Base-by-base conservation (phyloP, 768 basidiomycete species). In the Lactifluus piperatus region DNA sequence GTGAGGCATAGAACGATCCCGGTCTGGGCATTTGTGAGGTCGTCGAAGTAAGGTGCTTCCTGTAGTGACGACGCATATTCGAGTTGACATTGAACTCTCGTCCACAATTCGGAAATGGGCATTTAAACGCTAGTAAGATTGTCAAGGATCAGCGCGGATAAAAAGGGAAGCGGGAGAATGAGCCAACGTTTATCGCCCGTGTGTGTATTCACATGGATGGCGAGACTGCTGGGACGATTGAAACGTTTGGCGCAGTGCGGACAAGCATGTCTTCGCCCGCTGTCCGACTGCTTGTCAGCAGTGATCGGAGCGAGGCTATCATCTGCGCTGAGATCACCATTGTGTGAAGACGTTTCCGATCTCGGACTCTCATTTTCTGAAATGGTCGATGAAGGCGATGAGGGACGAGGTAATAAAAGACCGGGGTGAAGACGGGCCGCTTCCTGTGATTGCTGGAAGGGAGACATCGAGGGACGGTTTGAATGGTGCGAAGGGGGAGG, bases 51-150 rank as follows among this genome's bases (percentile, higher is more conserved):
- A 66, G 64, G 61, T 90, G 87, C 68, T 86, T 89, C 46, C 86
- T 76, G 68, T 82, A 84, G 66, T 91, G 88, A 5, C 88, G 76
- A 30, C 88, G 79, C 88, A 90, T 91, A 69, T 91, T 91, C 0
- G 86, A 88, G 68, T 88, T 88, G 48, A 89, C 89, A 63, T 88
- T 90, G 72, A 91, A 91, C 59, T 85, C 81, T 34, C 86, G 79
- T 39, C 84, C 84, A 68, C 88, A 90, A 44, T 82, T 79, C 6
- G 83, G 85, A 76, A 76, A 86, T 4, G 86, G 85, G 65, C 88
- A 91, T 43, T 79, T 76, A 72, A 86, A 88, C 20, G 87, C 89
- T 86, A 68, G 44, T n/a, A 62, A 39, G 62, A 63, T 37, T 45
- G 34, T 45, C 60, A 66, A 53, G 58, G 43, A 20, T 32, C 44